phyloP scores from a whole-genome alignment of 139 green algal species.

The Chlamydomonas eustigma region DNA sequence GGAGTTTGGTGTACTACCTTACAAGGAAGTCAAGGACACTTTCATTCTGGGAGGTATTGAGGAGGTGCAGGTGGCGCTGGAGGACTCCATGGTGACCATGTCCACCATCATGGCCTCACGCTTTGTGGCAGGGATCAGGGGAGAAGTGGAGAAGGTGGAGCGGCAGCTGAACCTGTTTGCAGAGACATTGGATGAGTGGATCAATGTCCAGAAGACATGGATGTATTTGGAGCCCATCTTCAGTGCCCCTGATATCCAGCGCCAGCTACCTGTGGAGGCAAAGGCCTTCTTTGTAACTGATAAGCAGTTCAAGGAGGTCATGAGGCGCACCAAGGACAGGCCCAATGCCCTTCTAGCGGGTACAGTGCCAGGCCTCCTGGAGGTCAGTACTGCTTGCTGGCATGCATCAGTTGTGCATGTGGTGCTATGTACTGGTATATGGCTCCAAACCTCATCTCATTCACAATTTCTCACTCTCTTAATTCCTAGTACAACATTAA shows the following conservation, averaged over 20 bases:
- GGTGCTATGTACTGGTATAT: too few species aligned
- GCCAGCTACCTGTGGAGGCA: constrained; percentile 65
- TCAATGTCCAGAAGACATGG: constrained; percentile 75
- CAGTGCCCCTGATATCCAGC: constrained; percentile 73
- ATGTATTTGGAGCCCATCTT: constrained; percentile 90
- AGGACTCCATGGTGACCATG: constrained; percentile 86
- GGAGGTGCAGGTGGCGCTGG: constrained; percentile 72
- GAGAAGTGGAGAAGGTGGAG: constrained; percentile 77
- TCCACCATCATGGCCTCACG: constrained; percentile 71
- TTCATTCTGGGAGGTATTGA: constrained; percentile 77
- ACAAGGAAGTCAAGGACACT: constrained; percentile 85
- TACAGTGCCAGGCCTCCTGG: constrained; percentile 35
- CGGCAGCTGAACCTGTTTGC: constrained; percentile 60
- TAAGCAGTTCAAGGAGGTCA: constrained; percentile 77
- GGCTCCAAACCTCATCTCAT: too few species aligned
- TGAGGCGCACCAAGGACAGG: constrained; percentile 73
- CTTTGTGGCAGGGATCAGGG: constrained; percentile 69
- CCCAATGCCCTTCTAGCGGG: constrained; percentile 50
- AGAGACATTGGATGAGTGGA: constrained; percentile 69
- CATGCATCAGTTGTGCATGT: too few species aligned
- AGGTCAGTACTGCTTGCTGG: neutral
- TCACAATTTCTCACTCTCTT: too few species aligned
- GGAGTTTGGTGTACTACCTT: constrained; percentile 68
- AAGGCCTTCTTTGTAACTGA: constrained; percentile 67
- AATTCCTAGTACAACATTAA: too few species aligned